Evolutionary conservation across 2,329 filamentous ascomycete genomes (phyloP), one percentile per base, ranked within the genome.

Genomic region (Fusarium sacchari): DNA sequence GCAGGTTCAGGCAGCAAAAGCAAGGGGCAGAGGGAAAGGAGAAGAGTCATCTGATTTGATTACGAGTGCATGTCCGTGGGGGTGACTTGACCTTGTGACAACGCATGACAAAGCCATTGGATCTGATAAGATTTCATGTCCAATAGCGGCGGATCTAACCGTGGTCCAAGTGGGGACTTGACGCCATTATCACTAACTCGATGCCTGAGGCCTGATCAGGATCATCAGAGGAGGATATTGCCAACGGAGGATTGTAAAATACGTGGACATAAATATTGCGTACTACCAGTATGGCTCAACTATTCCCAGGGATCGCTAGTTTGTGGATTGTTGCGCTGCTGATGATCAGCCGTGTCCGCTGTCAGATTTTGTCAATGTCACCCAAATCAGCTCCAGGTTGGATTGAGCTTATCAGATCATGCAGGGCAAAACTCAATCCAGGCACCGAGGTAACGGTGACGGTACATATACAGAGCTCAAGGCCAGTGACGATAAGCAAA

Each of bases 61-160:
- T 52, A 36, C 32, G 55, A 53, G 50, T 13, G 46, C 43, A 58
- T 47, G 32, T n/a, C n/a, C n/a, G n/a, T n/a, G 40, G 46, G 49
- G 28, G n/a, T 37, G 43, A 69, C 49, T 32, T 62, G 67, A 36
- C 47, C 71, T 55, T 64, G 71, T 75, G 72, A 75, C 72, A 68
- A 28, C n/a, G 32, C 36, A 43, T 68, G 66, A 69, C 55, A 64
- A 61, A 60, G 68, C 58, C 44, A 77, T n/a, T n/a, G n/a, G n/a
- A n/a, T 77, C 75, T 75, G 75, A 77, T 77, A 77, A 77, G 75
- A 77, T 77, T 24, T 63, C 53, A 22, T 34, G 46, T 64, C 75
- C 75, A 77, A 77, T 77, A 28, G 69, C 32, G 30, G 66, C 75
- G 75, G 75, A 77, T 77, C 68, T 73, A 77, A 42, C 75, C 75